Conservation (phyloP, 345 rosid genomes). For the Heritiera littoralis region DNA sequence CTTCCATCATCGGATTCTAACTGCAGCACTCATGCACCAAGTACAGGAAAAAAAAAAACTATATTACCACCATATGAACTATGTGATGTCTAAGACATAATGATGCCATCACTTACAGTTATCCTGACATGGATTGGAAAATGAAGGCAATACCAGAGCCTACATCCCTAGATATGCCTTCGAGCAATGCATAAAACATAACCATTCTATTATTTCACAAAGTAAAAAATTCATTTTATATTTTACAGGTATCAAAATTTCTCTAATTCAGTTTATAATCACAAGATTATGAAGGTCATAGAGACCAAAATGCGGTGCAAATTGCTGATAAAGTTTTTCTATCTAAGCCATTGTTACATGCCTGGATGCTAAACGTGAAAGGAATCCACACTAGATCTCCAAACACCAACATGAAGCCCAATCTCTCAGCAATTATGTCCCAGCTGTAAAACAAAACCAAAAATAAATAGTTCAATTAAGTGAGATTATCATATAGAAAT, state of each 20-base stretch:
- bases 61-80: not conserved
- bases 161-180: not conserved
- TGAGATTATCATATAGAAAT: not conserved
- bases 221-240: not conserved
- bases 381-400: constrained; percentile 98
- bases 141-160: not conserved
- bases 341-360: constrained; percentile 34
- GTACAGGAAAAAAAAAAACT: not conserved
- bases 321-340: not conserved
- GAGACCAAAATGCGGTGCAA: not conserved
- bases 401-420: constrained; percentile 95
- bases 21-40: not conserved
- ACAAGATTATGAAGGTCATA: not conserved
- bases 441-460: constrained; percentile 48
- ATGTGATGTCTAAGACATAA: constrained; percentile 4
- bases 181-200: not conserved
- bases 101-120: not conserved
- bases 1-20: not conserved
- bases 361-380: constrained; percentile 97
- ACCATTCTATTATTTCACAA: constrained; percentile 4
- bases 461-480: not conserved
- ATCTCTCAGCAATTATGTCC: constrained; percentile 95
- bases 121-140: too few species aligned
- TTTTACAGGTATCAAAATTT: not conserved
- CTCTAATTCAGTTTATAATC: not conserved